phyloP scores from a whole-genome alignment of 75 land plant species.

The Pinus taeda region DNA sequence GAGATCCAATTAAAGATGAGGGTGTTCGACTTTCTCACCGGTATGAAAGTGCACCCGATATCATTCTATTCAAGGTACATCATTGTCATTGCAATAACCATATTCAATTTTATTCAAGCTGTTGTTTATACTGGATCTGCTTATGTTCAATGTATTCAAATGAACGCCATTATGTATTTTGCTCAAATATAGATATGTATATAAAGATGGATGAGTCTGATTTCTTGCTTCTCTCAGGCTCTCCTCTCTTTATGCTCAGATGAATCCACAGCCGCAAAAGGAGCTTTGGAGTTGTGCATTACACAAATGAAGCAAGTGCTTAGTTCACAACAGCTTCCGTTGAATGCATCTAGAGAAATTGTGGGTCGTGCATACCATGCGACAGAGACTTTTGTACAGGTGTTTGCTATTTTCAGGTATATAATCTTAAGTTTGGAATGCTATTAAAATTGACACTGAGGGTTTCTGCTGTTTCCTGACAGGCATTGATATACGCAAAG shows the following conservation, averaged over 20 bases:
- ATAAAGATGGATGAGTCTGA: neutral
- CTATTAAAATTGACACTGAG: neutral
- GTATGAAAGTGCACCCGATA: constrained; percentile 96
- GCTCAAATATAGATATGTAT: neutral
- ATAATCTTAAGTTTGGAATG: neutral
- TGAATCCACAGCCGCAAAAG: constrained; percentile 74
- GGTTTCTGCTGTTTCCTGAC: constrained; percentile 4
- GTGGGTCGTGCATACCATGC: constrained; percentile 94
- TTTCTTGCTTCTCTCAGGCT: constrained; percentile 45
- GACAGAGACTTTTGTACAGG: constrained; percentile 97
- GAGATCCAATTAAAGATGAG: constrained; percentile 77
- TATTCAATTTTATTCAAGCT: too few relatives aligned
- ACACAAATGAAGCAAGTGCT: constrained; percentile 82
- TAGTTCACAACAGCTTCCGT: constrained; percentile 68
- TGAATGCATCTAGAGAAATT: constrained; percentile 73
- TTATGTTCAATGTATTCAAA: neutral
- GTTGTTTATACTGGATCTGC: neutral
- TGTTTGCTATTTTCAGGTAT: constrained; percentile 15
- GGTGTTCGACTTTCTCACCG: constrained; percentile 81
- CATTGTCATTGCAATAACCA: neutral
- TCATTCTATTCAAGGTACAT: constrained; percentile 89
- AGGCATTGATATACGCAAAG: constrained; percentile 81
- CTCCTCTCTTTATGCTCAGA: constrained; percentile 85
- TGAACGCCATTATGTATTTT: neutral
- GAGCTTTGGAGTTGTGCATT: constrained; percentile 78